Percentiles rank a stretch among this genome's conserved stretches.
Evolutionary conservation across 768 basidiomycete species (phyloP).

Genomic region (Tylopilus felleus): DNA sequence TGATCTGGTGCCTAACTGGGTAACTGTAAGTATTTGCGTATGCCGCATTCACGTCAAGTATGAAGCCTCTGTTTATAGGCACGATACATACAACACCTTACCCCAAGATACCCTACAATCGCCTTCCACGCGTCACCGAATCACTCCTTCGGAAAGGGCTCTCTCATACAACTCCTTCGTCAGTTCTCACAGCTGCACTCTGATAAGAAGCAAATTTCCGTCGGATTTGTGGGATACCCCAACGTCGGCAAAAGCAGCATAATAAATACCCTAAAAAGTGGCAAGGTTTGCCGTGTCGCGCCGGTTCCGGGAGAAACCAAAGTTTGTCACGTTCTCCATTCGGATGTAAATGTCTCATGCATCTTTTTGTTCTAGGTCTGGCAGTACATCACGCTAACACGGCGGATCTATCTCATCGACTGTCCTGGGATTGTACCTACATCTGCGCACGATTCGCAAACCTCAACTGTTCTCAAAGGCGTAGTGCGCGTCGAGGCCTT

Average conservation of each 20-base stretch:
- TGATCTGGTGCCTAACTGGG: slow-evolving; percentile 98
- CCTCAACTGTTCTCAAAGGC: slow-evolving; percentile 91
- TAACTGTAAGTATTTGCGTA: slow-evolving; percentile 64
- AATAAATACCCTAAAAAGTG: slow-evolving; percentile 97
- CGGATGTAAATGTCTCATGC: background rate
- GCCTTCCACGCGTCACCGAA: slow-evolving; percentile 99
- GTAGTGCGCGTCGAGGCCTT: slow-evolving; percentile 96
- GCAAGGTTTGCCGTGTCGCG: slow-evolving; percentile 95
- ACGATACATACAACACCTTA: slow-evolving; percentile 93
- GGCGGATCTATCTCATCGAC: slow-evolving; percentile 97
- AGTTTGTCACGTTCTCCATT: slow-evolving; percentile 25
- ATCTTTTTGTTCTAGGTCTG: slow-evolving; percentile 55
- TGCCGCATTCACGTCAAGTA: background rate
- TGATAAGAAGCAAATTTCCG: slow-evolving; percentile 99
- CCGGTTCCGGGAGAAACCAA: slow-evolving; percentile 99
- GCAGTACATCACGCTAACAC: slow-evolving; percentile 98
- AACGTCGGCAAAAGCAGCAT: slow-evolving; percentile 98
- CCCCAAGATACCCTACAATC: slow-evolving; percentile 91
- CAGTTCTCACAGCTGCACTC: slow-evolving; percentile 97
- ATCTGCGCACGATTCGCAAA: slow-evolving; percentile 86
- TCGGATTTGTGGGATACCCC: slow-evolving; percentile 97
- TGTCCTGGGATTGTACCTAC: slow-evolving; percentile 98
- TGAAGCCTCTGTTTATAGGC: slow-evolving; percentile 48
- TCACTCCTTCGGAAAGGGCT: slow-evolving; percentile 98
- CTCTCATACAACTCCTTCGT: slow-evolving; percentile 92